phyloP scores from a whole-genome alignment of 2,329 filamentous ascomycete genomes.

The Fusarium euwallaceae region DNA sequence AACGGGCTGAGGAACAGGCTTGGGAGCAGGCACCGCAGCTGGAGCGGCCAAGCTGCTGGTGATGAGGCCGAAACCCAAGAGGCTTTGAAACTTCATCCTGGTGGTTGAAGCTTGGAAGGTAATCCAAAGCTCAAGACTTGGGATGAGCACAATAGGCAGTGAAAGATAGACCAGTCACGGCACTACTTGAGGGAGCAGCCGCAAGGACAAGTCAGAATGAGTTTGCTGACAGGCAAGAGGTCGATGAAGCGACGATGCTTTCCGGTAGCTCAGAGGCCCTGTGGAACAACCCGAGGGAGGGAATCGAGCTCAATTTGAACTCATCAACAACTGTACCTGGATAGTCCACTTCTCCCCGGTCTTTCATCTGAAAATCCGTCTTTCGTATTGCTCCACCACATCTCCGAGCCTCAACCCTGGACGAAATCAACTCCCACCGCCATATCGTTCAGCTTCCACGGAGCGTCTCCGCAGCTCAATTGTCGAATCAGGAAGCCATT shows the following conservation, averaged over 20 bases:
- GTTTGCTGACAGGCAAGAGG: background rate
- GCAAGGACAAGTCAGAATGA: constrained; percentile 1
- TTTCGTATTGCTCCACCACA: background rate
- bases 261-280: constrained; percentile 21
- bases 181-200: constrained; percentile 1
- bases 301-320: constrained; percentile 42
- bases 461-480: constrained; percentile 18
- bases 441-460: background rate
- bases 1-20: constrained; percentile 17
- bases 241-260: constrained; percentile 14
- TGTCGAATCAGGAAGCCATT: constrained; percentile 43
- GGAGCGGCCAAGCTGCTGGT: constrained; percentile 38
- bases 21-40: constrained; percentile 20
- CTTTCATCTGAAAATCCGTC: background rate
- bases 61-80: constrained; percentile 34
- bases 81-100: constrained; percentile 35
- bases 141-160: background rate
- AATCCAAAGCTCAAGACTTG: background rate
- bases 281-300: constrained; percentile 16
- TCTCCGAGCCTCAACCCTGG: background rate
- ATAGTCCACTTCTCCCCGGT: background rate
- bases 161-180: constrained; percentile 3
- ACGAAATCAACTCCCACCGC: constrained; percentile 22
- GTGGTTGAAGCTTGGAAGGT: background rate
- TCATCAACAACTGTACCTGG: background rate